Evolutionary conservation across 345 rosid species (phyloP).

Genomic region (Lumnitzera littorea): DNA sequence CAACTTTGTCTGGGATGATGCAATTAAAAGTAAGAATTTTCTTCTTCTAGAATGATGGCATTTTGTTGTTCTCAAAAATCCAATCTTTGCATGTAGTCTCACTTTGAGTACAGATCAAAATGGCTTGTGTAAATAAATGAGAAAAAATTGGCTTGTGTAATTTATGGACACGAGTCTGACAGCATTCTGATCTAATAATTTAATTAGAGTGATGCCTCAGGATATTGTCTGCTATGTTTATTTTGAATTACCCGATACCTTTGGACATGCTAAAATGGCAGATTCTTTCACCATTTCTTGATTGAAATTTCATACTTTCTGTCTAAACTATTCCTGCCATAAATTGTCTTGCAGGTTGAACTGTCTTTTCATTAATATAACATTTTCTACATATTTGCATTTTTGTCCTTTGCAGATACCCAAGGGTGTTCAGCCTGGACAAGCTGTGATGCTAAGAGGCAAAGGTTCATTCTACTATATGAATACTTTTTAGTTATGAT

Average conservation of each 20-base stretch:
- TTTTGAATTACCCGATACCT: too few relatives aligned
- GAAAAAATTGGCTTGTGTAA: too few relatives aligned
- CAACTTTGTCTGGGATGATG: slow-evolving; percentile 62
- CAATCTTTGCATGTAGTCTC: neutral
- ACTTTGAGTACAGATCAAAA: neutral
- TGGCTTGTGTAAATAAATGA: neutral
- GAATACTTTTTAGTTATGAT: too few relatives aligned
- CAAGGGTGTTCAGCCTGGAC: slow-evolving; percentile 80
- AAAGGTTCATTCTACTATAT: slow-evolving; percentile 43
- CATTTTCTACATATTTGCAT: slow-evolving; percentile 8
- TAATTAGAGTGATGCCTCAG: too few relatives aligned
- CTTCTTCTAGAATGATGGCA: slow-evolving; percentile 3
- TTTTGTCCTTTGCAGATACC: slow-evolving; percentile 63
- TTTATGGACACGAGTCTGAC: too few relatives aligned
- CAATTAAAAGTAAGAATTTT: slow-evolving; percentile 48
- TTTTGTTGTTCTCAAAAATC: neutral
- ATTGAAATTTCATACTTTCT: too few relatives aligned
- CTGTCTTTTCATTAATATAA: slow-evolving; percentile 1
- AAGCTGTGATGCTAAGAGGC: slow-evolving; percentile 64
- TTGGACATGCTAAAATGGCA: too few relatives aligned
- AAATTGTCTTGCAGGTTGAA: neutral
- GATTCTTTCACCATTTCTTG: too few relatives aligned
- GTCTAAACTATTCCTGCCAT: too few relatives aligned
- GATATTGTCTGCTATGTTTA: too few relatives aligned
- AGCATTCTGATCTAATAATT: too few relatives aligned